Evolutionary conservation across 352 stramenopile genomes (phyloP).

Genomic region (Pythium pyrilobum): DNA sequence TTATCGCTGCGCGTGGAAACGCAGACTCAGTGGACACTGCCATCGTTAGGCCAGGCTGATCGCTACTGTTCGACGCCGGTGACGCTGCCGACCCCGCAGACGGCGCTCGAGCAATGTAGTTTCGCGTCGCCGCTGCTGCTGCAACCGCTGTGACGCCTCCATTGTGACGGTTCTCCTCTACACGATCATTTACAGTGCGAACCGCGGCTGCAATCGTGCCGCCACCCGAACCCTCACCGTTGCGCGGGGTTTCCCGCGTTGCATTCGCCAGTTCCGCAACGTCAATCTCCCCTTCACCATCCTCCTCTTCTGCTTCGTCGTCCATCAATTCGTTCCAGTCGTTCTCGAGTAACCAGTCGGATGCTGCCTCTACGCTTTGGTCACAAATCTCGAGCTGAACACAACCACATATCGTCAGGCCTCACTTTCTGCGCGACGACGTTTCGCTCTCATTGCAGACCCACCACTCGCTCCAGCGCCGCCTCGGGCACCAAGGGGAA

Average conservation of each 20-base stretch:
- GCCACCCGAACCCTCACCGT: not conserved
- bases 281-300: not conserved
- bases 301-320: conserved; percentile 16
- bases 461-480: conserved; percentile 31
- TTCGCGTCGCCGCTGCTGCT: conserved; percentile 7
- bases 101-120: conserved; percentile 7
- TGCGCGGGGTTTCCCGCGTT: not conserved
- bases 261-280: not conserved
- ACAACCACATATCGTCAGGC: not conserved
- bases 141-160: conserved; percentile 3
- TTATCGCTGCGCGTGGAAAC: not conserved
- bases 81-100: conserved; percentile 1
- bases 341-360: conserved; percentile 32
- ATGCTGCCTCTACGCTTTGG: conserved; percentile 27
- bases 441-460: conserved; percentile 3
- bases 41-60: conserved; percentile 15
- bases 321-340: conserved; percentile 31
- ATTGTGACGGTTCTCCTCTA: not conserved
- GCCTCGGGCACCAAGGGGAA: conserved; percentile 24
- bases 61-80: conserved; percentile 11
- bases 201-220: not conserved
- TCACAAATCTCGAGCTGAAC: conserved; percentile 30
- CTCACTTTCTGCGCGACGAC: not conserved
- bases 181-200: not conserved
- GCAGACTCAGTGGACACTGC: conserved; percentile 11